Evolutionary conservation across 75 land plant genomes (phyloP), one percentile per base, ranked within the genome.

Genomic region (Sequoiadendron giganteum): DNA sequence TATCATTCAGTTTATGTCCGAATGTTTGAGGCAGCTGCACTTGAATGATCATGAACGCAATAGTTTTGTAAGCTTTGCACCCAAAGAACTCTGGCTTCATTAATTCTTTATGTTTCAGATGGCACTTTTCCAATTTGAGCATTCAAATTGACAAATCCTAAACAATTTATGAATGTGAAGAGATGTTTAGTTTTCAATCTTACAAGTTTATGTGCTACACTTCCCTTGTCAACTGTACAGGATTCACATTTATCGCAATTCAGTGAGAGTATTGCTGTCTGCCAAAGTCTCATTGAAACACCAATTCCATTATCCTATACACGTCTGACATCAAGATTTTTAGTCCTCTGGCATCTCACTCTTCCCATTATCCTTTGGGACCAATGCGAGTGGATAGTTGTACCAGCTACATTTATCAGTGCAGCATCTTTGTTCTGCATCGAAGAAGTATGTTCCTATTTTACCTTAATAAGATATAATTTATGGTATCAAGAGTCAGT

Each of bases 281-380:
- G 99, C 89, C 98, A 98, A 86, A 91, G 96, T 79, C 94, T 98
- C 52, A 92, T 96, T 85, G 95, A 97, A 5, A 96, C 93, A 1
- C 99, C 99, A 10, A 98, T 98, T 36, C 99, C 99, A 54, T 91
- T 98, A 40, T 95, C 99, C 3, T 98, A 98, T 82, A 98, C 99
- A 40, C 92, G 99, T 40, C 88, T 98, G 88, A 98, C 99, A 38
- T 98, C 99, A 78, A 94, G 99, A 70, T 94, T 96, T 94, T 84
- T 98, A 82, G 96, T 96, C 76, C 93, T 96, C 34, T 98, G 99
- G 99, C 98, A 98, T 89, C 87, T 97, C 43, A 95, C 96, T 43
- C 95, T 98, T 42, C 99, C 99, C 4, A 85, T 98, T 84, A 94
- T 95, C 80, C 92, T 98, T 5, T 98, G 99, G 99, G 99, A 98